Percentiles rank a stretch among this genome's conserved stretches.
phyloP scores from a whole-genome alignment of 371 early-diverging fungal genomes.

The Synchytrium microbalum region DNA sequence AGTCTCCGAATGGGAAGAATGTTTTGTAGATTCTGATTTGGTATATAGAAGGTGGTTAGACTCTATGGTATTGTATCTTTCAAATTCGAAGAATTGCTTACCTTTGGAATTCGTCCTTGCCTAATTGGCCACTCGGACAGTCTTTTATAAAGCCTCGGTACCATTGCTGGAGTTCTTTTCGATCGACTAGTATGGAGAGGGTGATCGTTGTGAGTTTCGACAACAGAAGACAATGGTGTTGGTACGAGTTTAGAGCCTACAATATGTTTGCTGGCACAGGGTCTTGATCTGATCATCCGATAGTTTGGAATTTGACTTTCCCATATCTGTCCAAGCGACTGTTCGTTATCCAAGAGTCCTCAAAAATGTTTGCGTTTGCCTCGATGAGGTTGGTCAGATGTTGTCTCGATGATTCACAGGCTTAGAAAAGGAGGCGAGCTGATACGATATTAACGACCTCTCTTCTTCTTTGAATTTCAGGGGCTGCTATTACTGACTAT shows the following conservation, averaged over 20 bases:
- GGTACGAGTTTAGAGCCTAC: conserved; percentile 41
- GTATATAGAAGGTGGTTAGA: too few species aligned
- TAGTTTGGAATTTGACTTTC: conserved; percentile 76
- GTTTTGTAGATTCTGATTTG: conserved; percentile 93
- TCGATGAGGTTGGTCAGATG: too few species aligned
- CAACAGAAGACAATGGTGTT: neutral
- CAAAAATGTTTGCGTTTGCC: too few species aligned
- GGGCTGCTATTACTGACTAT: too few species aligned
- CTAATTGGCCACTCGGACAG: conserved; percentile 80
- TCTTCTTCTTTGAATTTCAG: too few species aligned
- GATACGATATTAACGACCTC: too few species aligned
- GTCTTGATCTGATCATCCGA: conserved; percentile 72
- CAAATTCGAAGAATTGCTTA: too few species aligned
- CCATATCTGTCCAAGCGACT: too few species aligned
- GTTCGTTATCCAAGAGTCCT: too few species aligned
- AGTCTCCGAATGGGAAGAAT: conserved; percentile 95
- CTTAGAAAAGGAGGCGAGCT: too few species aligned
- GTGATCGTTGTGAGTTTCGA: neutral
- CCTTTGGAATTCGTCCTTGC: conserved; percentile 79
- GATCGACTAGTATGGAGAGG: conserved; percentile 59
- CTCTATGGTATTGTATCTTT: too few species aligned
- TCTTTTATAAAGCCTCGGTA: conserved; percentile 91
- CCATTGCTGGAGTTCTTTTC: conserved; percentile 93
- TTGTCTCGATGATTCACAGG: too few species aligned
- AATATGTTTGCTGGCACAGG: conserved; percentile 70